phyloP scores from a whole-genome alignment of 768 basidiomycete genomes.

The Trametes villosa region DNA sequence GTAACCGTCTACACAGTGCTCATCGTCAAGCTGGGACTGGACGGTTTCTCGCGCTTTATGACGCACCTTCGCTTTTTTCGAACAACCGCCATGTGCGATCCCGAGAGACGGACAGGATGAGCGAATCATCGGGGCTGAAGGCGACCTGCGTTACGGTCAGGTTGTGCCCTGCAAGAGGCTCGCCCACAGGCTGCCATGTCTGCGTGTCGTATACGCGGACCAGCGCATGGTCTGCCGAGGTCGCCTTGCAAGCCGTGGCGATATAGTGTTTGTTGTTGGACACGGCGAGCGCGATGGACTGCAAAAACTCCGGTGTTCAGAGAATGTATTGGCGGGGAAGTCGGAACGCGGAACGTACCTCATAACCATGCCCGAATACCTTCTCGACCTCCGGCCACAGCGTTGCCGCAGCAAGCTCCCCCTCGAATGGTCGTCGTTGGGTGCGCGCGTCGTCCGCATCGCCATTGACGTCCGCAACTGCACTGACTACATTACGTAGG shows the following conservation, averaged over 20 bases:
- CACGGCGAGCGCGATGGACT: slow-evolving; percentile 82
- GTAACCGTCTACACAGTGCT: slow-evolving; percentile 50
- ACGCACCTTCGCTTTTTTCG: slow-evolving; percentile 39
- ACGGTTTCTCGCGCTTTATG: not conserved
- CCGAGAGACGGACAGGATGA: slow-evolving; percentile 83
- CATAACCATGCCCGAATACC: slow-evolving; percentile 97
- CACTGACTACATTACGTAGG: slow-evolving; percentile 9
- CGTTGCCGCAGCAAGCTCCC: slow-evolving; percentile 83
- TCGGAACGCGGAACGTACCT: slow-evolving; percentile 52
- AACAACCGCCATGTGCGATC: slow-evolving; percentile 93
- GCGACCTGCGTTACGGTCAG: slow-evolving; percentile 89
- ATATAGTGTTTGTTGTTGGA: slow-evolving; percentile 72
- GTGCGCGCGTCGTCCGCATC: slow-evolving; percentile 23
- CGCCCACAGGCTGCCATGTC: slow-evolving; percentile 71
- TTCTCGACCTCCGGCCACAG: slow-evolving; percentile 98
- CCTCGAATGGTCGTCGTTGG: slow-evolving; percentile 72
- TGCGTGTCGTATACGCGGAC: slow-evolving; percentile 79
- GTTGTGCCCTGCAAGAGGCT: slow-evolving; percentile 79
- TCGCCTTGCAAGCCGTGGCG: slow-evolving; percentile 91
- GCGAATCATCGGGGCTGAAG: slow-evolving; percentile 85
- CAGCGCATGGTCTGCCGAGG: slow-evolving; percentile 85
- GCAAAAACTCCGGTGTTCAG: not conserved
- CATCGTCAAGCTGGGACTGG: not conserved
- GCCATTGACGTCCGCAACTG: slow-evolving; percentile 9
- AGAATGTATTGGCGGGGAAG: not conserved